Conservation (phyloP, 805 yeast species). For the Suhomyces canberraensis region DNA sequence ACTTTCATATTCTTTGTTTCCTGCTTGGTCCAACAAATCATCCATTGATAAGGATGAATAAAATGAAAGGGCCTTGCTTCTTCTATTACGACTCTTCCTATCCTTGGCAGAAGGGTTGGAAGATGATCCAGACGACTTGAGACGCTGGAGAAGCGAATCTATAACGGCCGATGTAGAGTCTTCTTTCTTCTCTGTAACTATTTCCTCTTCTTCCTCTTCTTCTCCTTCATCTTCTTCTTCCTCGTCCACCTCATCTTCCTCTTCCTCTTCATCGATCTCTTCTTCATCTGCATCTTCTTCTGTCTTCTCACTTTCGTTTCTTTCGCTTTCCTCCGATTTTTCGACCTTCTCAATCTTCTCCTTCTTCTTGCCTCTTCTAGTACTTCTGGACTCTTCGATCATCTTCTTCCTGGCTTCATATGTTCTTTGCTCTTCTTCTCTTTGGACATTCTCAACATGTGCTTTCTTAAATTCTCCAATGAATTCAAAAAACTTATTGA, state of each 20-base stretch:
- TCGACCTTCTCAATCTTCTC: not conserved
- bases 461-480: conserved; percentile 77
- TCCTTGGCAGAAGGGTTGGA: conserved; percentile 10
- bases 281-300: conserved; percentile 11
- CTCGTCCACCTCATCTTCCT: conserved; percentile 9
- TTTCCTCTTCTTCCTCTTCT: conserved; percentile 8
- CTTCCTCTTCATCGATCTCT: conserved; percentile 9
- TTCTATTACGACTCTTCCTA: conserved; percentile 18
- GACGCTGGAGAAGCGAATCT: conserved; percentile 29
- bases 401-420: conserved; percentile 35
- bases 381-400: conserved; percentile 24
- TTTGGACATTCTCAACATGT: conserved; percentile 68
- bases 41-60: conserved; percentile 29
- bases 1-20: conserved; percentile 32
- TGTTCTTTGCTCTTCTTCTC: conserved; percentile 72
- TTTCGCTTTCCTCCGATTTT: not conserved
- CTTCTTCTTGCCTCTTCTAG: conserved; percentile 4
- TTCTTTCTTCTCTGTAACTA: not conserved
- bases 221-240: too few relatives aligned
- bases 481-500: conserved; percentile 76
- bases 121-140: conserved; percentile 28
- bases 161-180: conserved; percentile 20
- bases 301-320: conserved; percentile 5
- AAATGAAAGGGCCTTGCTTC: conserved; percentile 34
- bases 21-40: conserved; percentile 13